These are phyloP conservation scores for Trichoderma semiorbis DNA, from an alignment of 2,329 filamentous ascomycete genomes.

Conservation along the genomic window DNA sequence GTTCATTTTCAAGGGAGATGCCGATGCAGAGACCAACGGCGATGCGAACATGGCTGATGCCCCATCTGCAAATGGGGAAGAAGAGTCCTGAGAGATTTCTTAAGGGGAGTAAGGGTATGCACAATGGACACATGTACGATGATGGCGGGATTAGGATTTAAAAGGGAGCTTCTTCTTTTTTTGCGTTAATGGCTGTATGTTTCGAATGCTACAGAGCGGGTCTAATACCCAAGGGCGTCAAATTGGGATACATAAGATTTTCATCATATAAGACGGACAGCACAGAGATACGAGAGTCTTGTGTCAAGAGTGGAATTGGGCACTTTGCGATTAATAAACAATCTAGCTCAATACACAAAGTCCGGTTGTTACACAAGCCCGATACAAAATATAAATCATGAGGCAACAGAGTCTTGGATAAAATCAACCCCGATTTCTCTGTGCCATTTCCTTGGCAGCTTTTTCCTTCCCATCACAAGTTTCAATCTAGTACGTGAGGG, in stretches of 20 bases:
- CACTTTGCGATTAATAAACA: conserved; percentile 21
- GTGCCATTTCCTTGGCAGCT: background rate
- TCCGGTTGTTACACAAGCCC: conserved; percentile 9
- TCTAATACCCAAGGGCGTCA: background rate
- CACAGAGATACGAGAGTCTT: background rate
- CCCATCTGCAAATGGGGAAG: background rate
- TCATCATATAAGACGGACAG: background rate
- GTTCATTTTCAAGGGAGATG: conserved; percentile 27
- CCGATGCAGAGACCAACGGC: conserved; percentile 13
- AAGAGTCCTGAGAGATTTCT: background rate
- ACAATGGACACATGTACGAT: background rate
- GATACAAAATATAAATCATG: background rate
- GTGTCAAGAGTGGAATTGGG: conserved; percentile 21
- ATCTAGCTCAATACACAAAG: conserved; percentile 20
- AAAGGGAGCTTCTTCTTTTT: background rate
- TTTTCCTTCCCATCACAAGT: background rate
- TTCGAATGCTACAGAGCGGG: background rate
- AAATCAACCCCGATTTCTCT: background rate
- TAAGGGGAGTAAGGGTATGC: background rate
- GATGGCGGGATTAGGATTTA: background rate
- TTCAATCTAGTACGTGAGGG: conserved; percentile 1
- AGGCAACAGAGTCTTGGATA: background rate
- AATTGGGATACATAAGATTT: background rate
- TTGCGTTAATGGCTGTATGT: background rate
- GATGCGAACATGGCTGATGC: conserved; percentile 22